Evolutionary conservation across 2,329 filamentous ascomycete species (phyloP), one percentile per base, ranked within the genome.

Genomic region (Zymoseptoria ardabiliae): DNA sequence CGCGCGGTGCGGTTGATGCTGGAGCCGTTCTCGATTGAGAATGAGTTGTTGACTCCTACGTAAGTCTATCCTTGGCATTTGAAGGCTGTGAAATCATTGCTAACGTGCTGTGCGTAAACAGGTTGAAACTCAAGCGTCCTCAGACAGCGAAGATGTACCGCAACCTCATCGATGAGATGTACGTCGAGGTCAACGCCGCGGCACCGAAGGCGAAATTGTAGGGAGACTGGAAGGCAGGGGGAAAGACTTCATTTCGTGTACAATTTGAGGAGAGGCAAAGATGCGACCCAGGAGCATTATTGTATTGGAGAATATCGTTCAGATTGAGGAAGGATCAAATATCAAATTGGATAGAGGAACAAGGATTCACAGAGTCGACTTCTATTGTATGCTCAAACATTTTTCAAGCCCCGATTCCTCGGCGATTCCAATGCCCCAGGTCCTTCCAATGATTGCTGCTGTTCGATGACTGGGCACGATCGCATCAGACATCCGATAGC

Each of bases 1-100:
- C 84, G 82, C 72, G 89, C 87, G 66, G 81, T 88, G 58, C 76
- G 87, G 63, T 76, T 99, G 66, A 86, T 88, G 68, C 68, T 97
- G 13, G 94, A 99, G 61, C 94, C 94, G 1, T 97, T 99, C 69
- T 90, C 86, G 0, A 86, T 97, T 65, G 92, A 96, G 55, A 99
- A 99, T 72, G 89, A 96, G 75, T 80, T 97, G 54, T 77, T 92
- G 71, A 94, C 90, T 20, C 90, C 90, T 21, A 95, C 90, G 89
- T 93, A 83, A 85, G 88, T 84, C 52, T 13, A 19, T 6, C 22
- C 9, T n/a, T 3, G n/a, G 8, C n/a, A 8, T 10, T 9, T 10
- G 8, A 11, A 13, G 28, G 5, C 53, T 51, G 22, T 6, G n/a
- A 4, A 25, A 19, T 22, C 7, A 10, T 8, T 53, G 51, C 51